These are phyloP conservation scores for Trichoderma arundinaceum DNA, from an alignment of 2,329 filamentous ascomycete species.

Conservation along the genomic window DNA sequence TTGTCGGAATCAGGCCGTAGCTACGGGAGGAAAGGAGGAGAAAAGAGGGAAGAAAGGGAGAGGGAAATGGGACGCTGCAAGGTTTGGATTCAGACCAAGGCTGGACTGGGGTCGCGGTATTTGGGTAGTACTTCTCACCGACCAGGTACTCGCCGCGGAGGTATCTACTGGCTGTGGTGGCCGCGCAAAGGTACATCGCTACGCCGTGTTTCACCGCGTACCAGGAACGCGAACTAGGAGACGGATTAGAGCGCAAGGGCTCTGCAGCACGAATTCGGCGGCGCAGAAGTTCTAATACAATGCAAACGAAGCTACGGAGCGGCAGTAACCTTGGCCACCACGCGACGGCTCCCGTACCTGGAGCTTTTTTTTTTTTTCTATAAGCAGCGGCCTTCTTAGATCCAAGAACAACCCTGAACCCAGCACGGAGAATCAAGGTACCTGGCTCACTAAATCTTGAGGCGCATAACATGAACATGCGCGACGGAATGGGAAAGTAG, in stretches of 20 bases:
- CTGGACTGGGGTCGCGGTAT: conserved; percentile 16
- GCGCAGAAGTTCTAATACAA: conserved; percentile 14
- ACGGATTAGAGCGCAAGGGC: conserved; percentile 13
- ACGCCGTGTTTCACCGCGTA: conserved; percentile 6
- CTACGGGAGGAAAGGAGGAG: conserved; percentile 21
- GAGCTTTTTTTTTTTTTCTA: background rate
- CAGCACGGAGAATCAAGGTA: background rate
- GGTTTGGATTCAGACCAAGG: conserved; percentile 12
- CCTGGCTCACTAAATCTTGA: background rate
- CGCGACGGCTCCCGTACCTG: conserved; percentile 12
- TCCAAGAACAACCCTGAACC: conserved; percentile 7
- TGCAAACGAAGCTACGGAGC: conserved; percentile 28
- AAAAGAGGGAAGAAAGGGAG: conserved; percentile 20
- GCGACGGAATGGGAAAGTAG: background rate
- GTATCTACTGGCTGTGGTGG: background rate
- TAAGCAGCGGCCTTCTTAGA: background rate
- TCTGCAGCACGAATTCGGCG: conserved; percentile 24
- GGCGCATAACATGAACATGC: background rate
- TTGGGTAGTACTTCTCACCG: conserved; percentile 2
- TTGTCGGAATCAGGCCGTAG: background rate
- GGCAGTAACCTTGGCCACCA: conserved; percentile 18
- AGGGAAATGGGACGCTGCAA: conserved; percentile 28
- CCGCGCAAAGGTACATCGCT: conserved; percentile 7
- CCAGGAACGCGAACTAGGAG: conserved; percentile 21
- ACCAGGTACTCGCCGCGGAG: background rate